Percentiles rank a stretch among this genome's conserved stretches.
Evolutionary conservation across 441 rosid genomes (phyloP).

Genomic region (Aleurites moluccanus): DNA sequence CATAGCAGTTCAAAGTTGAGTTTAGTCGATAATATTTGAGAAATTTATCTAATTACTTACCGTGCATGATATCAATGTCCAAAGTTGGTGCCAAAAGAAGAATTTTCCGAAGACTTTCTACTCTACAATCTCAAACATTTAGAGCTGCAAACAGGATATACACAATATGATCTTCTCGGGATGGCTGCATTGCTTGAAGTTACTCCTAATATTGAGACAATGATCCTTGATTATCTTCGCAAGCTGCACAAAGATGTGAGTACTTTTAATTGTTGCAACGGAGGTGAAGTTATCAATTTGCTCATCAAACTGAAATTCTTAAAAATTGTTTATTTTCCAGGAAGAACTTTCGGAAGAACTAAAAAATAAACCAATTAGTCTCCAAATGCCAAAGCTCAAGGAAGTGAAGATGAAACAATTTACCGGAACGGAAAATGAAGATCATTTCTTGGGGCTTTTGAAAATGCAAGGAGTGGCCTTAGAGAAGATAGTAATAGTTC

Average conservation of each 20-base stretch:
- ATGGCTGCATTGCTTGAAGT: conserved; percentile 25
- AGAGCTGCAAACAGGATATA: conserved; percentile 20
- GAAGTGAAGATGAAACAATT: conserved; percentile 14
- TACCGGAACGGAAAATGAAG: conserved; percentile 5
- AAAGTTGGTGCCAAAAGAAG: conserved; percentile 12
- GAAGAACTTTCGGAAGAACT: conserved; percentile 23
- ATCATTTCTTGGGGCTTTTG: conserved; percentile 5
- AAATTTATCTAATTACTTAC: not conserved
- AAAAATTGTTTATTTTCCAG: conserved; percentile 4
- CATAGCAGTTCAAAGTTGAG: not conserved
- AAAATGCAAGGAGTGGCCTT: conserved; percentile 23
- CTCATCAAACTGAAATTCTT: too few relatives aligned
- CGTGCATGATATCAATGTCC: conserved; percentile 1
- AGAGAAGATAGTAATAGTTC: conserved; percentile 23
- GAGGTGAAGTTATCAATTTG: too few relatives aligned
- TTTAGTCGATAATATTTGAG: conserved; percentile 1
- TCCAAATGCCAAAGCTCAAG: conserved; percentile 12
- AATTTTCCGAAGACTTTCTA: conserved; percentile 16
- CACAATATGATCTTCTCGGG: conserved; percentile 23
- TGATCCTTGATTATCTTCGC: conserved; percentile 20
- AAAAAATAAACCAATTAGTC: conserved; percentile 12
- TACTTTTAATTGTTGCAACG: not conserved
- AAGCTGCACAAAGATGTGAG: conserved; percentile 23
- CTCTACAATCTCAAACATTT: conserved; percentile 25
- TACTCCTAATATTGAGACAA: conserved; percentile 20